Base-by-base conservation (phyloP, 495 filamentous ascomycete genomes). In the Trypethelium eluteriae region DNA sequence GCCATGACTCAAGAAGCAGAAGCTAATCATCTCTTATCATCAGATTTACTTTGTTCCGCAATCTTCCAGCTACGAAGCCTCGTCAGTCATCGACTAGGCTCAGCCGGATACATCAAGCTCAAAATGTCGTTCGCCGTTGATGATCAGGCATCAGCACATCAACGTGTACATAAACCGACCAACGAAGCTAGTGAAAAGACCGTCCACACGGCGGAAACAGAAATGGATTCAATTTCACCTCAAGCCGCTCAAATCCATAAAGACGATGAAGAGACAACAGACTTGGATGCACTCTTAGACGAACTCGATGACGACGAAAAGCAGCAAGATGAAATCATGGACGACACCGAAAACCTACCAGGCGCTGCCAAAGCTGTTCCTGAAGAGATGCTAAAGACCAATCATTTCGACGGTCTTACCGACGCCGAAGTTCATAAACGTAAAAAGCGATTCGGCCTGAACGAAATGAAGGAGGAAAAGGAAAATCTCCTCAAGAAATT, bases 401-500 rank as follows among this genome's bases (percentile, higher is more conserved):
- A 91, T 69, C 86, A 84, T 38, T 82, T 81, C 62, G 71, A 74
- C 35, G 92, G 92, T 82, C 83, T 96, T 9, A 88, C 82, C n/a
- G 80, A 85, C 38, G 66, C 74, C n/a, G 88, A 95, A 76, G 89
- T 93, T 34, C 56, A 77, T 53, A 71, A 78, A 66, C 85, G 90
- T 39, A 85, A 89, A 62, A 89, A 83, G 76, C 91, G 89, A 77
- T 91, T 88, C 77, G 92, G 92, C 76, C 80, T 89, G 73, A 96
- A 96, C 72, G 84, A 89, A 75, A 88, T 96, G 87, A 92, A 89
- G 77, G 89, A 93, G 76, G 89, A 93, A 78, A 94, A 91, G 78
- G 85, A 88, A 74, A 93, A 90, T 70, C 74, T 90, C n/a, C 75
- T 92, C 62, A 81, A 93, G 69, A 92, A 94, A 79, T 95, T 96